Base-by-base conservation (phyloP, 2,329 filamentous ascomycete genomes). In the Proliferodiscus dingleyae region DNA sequence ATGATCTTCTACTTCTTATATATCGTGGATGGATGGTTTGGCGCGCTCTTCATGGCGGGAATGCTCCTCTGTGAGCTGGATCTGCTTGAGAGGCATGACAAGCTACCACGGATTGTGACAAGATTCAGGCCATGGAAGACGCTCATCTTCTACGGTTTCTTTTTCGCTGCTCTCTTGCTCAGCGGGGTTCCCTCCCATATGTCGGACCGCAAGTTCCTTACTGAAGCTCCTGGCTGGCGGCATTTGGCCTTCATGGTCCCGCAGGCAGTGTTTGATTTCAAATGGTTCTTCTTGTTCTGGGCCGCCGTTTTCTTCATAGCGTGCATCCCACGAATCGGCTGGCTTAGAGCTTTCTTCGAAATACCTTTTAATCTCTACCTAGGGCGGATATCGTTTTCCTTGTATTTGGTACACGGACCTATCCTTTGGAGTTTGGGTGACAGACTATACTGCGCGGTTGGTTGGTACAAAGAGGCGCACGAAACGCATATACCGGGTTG, bases 211-310 rank as follows among this genome's bases (percentile, higher is more conserved):
- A 58, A 70, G 4, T 61, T 73, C 5, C 63, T 86, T 2, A 64
- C 68, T 19, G 68, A 69, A 19, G 79, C 73, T 13, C 73, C 77
- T 0, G 80, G 81, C 4, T 63, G 60, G 61, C 46, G 53, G 33
- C 53, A 51, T 30, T 29, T 60, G 13, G 53, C 78, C 0, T 71
- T 70, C 47, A 66, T 86, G 45, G 83, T 82, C 49, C 80, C 81
- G 0, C 78, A 84, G 57, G 80, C 80, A 1, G 77, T 81, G 8
- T 82, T 71, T 53, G 78, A 84, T 59, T 73, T 72, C 57, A 84
- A 84, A 61, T 85, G 79, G 80, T 84, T 84, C 64, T 85, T 73
- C 59, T 70, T 85, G 2, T 81, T 81, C 60, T 78, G 73, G 67
- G 80, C 79, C 0, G 72, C 81, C 1, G 66, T 70, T 19, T 69